Conservation (phyloP, 345 rosid genomes). For the Salix exigua region DNA sequence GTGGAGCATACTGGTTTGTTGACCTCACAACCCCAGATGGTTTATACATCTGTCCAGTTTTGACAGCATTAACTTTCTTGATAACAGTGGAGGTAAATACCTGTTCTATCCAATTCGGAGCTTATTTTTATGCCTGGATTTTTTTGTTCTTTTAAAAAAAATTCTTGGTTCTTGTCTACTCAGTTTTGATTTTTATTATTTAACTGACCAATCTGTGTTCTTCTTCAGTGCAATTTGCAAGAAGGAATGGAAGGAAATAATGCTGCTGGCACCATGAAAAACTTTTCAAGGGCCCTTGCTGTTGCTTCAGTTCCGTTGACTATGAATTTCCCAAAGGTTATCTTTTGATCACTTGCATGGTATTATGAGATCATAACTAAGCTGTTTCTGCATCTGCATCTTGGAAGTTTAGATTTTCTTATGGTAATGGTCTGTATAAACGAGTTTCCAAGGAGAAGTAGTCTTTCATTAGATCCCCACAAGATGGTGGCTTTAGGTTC, state of each 20-base stretch:
- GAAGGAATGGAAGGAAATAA: constrained; percentile 94
- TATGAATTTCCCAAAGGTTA: constrained; percentile 71
- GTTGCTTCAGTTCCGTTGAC: constrained; percentile 67
- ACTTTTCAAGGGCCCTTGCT: constrained; percentile 55
- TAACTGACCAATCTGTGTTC: constrained; percentile 2
- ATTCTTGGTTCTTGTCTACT: not conserved
- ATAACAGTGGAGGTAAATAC: constrained; percentile 75
- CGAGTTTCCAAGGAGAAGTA: not conserved
- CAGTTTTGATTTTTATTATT: not conserved
- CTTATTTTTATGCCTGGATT: constrained; percentile 2
- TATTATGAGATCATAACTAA: not conserved
- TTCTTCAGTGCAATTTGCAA: constrained; percentile 62
- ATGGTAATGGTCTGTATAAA: not conserved
- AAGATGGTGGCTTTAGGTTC: not conserved
- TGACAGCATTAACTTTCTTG: constrained; percentile 62
- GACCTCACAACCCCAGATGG: constrained; percentile 73
- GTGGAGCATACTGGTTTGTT: constrained; percentile 80
- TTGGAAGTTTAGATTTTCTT: not conserved
- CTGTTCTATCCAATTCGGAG: not conserved
- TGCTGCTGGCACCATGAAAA: constrained; percentile 49
- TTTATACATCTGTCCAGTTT: constrained; percentile 63
- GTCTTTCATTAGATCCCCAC: too few relatives aligned
- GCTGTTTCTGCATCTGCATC: not conserved
- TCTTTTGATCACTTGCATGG: not conserved
- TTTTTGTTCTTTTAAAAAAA: not conserved